A percentile compares a stretch with the other conserved stretches of the same genome.
These are phyloP conservation scores for Plasmodium vivax DNA, from an alignment of 169 alveolate genomes.

Conservation along the genomic window DNA sequence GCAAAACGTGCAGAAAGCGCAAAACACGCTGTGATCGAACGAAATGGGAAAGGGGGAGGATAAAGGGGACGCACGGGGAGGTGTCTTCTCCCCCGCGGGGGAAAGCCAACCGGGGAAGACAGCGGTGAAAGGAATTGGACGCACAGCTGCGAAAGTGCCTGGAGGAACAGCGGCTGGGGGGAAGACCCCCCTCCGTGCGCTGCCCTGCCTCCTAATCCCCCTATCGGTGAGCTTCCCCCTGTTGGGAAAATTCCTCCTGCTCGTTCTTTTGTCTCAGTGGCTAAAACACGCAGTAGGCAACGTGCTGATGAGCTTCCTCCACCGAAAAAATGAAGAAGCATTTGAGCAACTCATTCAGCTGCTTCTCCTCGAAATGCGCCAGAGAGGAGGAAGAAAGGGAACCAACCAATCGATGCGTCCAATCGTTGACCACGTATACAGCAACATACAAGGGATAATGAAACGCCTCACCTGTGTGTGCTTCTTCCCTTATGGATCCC, in stretches of 20 bases:
- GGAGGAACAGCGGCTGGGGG: not conserved
- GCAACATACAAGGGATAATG: constrained; percentile 12
- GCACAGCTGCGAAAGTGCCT: not conserved
- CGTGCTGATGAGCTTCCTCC: constrained; percentile 10
- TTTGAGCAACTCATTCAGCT: constrained; percentile 10
- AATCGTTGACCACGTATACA: constrained; percentile 3
- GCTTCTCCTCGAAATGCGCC: not conserved
- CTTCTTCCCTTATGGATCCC: constrained; percentile 6
- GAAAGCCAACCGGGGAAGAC: not conserved
- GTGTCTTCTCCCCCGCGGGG: not conserved
- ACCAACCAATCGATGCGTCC: not conserved
- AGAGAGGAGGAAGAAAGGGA: not conserved
- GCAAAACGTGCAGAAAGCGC: not conserved
- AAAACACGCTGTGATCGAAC: not conserved
- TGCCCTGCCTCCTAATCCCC: not conserved
- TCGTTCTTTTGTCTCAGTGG: not conserved
- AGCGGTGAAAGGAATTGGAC: not conserved
- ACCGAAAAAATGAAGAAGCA: not conserved
- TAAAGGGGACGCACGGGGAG: not conserved
- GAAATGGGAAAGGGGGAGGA: not conserved
- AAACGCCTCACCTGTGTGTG: not conserved
- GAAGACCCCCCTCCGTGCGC: not conserved
- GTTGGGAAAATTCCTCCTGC: not conserved
- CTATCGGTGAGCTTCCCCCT: not conserved
- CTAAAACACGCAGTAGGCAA: not conserved